Evolutionary conservation across 768 basidiomycete species (phyloP).

Genomic region (Boletus edulis): DNA sequence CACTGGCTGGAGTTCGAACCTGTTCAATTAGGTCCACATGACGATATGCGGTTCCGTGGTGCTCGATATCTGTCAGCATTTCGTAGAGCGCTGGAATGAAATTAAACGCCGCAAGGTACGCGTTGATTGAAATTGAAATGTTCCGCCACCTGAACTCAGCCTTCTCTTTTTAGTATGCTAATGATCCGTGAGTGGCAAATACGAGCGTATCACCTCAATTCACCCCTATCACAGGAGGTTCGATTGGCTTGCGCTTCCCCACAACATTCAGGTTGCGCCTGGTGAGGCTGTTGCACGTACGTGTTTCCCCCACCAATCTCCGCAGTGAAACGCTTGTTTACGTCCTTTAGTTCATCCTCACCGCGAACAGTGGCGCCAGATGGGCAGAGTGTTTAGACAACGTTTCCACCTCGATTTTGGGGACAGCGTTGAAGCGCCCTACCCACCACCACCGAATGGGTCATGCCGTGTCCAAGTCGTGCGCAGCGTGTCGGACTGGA

Average conservation of each 20-base stretch:
- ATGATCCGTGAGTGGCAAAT: slow-evolving; percentile 40
- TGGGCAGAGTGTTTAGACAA: slow-evolving; percentile 62
- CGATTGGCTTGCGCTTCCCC: slow-evolving; percentile 79
- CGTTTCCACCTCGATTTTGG: slow-evolving; percentile 54
- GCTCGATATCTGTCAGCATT: slow-evolving; percentile 91
- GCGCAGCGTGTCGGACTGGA: slow-evolving; percentile 91
- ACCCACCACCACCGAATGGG: slow-evolving; percentile 44
- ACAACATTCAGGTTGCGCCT: slow-evolving; percentile 57
- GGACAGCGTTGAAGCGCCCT: slow-evolving; percentile 39
- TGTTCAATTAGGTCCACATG: slow-evolving; percentile 64
- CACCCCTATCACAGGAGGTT: slow-evolving; percentile 37
- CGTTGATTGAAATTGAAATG: background rate
- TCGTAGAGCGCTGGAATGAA: slow-evolving; percentile 89
- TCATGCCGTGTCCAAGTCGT: slow-evolving; percentile 76
- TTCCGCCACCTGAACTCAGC: slow-evolving; percentile 1
- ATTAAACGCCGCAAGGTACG: slow-evolving; percentile 77
- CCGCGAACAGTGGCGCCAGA: slow-evolving; percentile 53
- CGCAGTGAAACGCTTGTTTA: background rate
- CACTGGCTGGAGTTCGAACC: background rate
- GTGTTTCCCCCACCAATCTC: slow-evolving; percentile 16
- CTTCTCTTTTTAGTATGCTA: slow-evolving; percentile 22
- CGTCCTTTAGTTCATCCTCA: slow-evolving; percentile 57
- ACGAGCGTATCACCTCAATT: background rate
- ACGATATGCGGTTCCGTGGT: slow-evolving; percentile 79
- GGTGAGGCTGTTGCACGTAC: slow-evolving; percentile 64